Conservation (phyloP, 23 red algal genomes). For the Agarophyton chilense region DNA sequence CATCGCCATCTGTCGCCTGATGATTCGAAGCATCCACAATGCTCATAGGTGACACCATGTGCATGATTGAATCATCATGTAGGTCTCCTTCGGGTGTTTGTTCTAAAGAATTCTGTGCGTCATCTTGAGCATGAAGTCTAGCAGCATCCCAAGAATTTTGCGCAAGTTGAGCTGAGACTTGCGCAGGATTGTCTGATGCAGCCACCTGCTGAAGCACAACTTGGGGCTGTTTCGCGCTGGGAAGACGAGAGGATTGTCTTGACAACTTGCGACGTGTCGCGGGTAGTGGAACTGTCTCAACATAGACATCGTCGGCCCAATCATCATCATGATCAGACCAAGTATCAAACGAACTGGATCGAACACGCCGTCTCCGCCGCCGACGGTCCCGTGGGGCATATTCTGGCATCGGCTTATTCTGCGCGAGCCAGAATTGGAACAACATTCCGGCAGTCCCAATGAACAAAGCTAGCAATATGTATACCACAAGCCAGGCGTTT, state of each 20-base stretch:
- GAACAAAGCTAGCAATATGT: constrained; percentile 17
- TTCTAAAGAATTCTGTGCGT: background rate
- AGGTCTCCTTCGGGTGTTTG: background rate
- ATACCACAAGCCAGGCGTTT: constrained; percentile 52
- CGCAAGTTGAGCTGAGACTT: constrained; percentile 2
- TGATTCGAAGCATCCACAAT: constrained; percentile 20
- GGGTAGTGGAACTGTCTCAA: constrained; percentile 23
- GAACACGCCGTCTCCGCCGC: constrained; percentile 26
- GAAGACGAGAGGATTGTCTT: background rate
- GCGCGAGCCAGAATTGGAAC: constrained; percentile 65
- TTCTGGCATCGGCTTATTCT: constrained; percentile 43
- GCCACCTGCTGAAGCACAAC: constrained; percentile 25
- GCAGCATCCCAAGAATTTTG: constrained; percentile 22
- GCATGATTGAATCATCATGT: background rate
- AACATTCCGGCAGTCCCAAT: constrained; percentile 54
- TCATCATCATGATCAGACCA: constrained; percentile 68
- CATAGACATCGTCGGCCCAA: constrained; percentile 34
- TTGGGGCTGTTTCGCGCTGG: background rate
- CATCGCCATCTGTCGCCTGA: background rate
- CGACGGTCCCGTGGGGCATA: constrained; percentile 45
- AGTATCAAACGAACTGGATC: background rate
- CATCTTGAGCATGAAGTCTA: background rate
- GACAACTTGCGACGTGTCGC: constrained; percentile 14
- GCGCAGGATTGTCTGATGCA: background rate
- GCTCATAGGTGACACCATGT: background rate